Base-by-base conservation (phyloP, 495 filamentous ascomycete genomes). In the Aspergillus cavernicola region DNA sequence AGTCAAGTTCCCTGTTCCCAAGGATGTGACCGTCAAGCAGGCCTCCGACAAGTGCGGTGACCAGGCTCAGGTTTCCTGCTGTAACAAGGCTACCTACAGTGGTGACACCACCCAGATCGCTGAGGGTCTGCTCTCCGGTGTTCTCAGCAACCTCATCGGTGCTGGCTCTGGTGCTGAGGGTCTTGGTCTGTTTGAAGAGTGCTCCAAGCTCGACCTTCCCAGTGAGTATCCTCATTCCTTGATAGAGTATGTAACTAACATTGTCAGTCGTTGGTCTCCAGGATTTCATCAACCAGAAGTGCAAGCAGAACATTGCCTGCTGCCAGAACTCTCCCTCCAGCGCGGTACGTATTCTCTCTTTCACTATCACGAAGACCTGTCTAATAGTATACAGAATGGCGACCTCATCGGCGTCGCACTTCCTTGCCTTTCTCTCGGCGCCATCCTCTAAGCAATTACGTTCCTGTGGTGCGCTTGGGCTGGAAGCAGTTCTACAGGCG, bases 231-330 rank as follows among this genome's bases (percentile, higher is more conserved):
- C n/a, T 33, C 13, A 11, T 28, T 6, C 24, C 13, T 33, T n/a
- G n/a, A n/a, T n/a, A n/a, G n/a, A n/a, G n/a, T n/a, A n/a, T n/a
- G n/a, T n/a, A n/a, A n/a, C n/a, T n/a, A n/a, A n/a, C n/a, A n/a
- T n/a, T n/a, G n/a, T n/a, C n/a, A n/a, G n/a, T n/a, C n/a, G n/a
- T 69, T 28, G 64, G 66, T 26, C 53, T 76, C 18, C 41, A 64
- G 41, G 74, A 78, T 46, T 40, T 78, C 24, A 47, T 76, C 56
- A 65, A 75, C 62, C 64, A 60, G 65, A 64, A 74, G 58, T 78
- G 75, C 75, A 74, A 75, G 68, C 71, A 74, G 67, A 73, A 69
- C 62, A 71, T 72, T 58, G 75, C 75, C 56, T 78, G 75, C 62
- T 78, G 75, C 71, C 75, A 78, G 69, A 61, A 67, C 63, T 71